Conservation (phyloP, 2,329 filamentous ascomycete genomes). For the Nemania sp. region DNA sequence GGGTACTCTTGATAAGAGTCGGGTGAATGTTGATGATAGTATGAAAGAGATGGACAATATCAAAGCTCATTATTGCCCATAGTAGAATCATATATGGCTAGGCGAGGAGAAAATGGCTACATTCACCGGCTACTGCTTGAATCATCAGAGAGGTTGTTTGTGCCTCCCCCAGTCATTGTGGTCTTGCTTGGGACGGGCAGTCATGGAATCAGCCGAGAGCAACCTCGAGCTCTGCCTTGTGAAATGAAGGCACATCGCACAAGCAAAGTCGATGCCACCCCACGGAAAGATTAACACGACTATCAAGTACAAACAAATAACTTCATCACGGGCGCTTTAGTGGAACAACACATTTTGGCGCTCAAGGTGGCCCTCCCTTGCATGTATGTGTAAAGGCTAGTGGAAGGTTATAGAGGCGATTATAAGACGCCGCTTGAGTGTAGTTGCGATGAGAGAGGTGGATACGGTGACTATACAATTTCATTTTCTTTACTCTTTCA, state of each 20-base stretch:
- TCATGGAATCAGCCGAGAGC: background rate
- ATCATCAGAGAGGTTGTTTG: background rate
- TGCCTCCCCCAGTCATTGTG: background rate
- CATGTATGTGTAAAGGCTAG: too few relatives aligned
- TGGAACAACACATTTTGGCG: conserved; percentile 7
- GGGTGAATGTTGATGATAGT: background rate
- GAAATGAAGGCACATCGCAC: background rate
- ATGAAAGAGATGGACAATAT: background rate
- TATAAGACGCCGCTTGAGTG: background rate
- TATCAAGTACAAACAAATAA: background rate
- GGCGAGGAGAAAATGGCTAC: background rate
- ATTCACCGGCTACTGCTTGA: background rate
- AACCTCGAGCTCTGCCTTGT: background rate
- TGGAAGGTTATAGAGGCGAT: background rate
- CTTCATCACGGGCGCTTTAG: background rate
- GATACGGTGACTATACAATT: conserved; percentile 17
- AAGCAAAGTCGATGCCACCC: background rate
- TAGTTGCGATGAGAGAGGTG: background rate
- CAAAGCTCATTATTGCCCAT: background rate
- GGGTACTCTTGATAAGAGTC: background rate
- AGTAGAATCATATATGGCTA: background rate
- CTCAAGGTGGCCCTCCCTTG: too few relatives aligned
- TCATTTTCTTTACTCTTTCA: conserved; percentile 25
- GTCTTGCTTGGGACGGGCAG: background rate
- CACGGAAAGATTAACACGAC: conserved; percentile 1